Conservation (phyloP, 805 yeast species). For the Metschnikowia noctiluminum region DNA sequence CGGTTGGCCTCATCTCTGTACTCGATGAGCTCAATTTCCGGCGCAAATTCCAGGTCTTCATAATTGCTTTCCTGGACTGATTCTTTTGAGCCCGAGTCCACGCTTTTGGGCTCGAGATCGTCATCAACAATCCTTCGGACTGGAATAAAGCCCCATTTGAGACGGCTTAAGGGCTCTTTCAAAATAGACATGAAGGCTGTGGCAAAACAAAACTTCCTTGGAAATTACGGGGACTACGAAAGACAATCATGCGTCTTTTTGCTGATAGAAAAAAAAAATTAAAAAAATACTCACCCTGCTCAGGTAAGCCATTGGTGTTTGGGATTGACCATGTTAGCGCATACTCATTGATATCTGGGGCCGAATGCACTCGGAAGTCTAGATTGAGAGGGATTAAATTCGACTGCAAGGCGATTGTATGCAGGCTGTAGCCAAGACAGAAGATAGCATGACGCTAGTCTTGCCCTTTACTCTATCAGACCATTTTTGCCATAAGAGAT, state of each 20-base stretch:
- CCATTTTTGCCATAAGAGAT: too few relatives aligned
- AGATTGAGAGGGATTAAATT: background rate
- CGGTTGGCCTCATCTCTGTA: conserved; percentile 53
- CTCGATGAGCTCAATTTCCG: conserved; percentile 23
- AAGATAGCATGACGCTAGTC: too few relatives aligned
- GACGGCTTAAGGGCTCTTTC: conserved; percentile 15
- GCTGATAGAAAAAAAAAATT: background rate
- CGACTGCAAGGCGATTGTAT: too few relatives aligned
- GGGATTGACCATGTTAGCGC: conserved; percentile 1
- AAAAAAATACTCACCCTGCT: background rate
- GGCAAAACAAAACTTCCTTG: too few relatives aligned
- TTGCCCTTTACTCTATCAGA: too few relatives aligned
- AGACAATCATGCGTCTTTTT: background rate
- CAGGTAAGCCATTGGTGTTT: background rate
- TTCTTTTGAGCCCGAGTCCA: background rate
- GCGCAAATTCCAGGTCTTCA: conserved; percentile 2
- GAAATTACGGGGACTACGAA: background rate
- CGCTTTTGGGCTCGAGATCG: conserved; percentile 9
- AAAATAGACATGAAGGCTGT: conserved; percentile 6
- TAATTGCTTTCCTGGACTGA: conserved; percentile 14
- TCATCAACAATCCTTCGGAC: conserved; percentile 34
- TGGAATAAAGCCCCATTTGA: conserved; percentile 36
- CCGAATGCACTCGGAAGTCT: conserved; percentile 1
- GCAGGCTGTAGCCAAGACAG: too few relatives aligned
- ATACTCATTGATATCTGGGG: background rate